Percentiles rank a stretch among this genome's conserved stretches.
These are phyloP conservation scores for Rosa rugosa DNA, from an alignment of 306 rosid genomes.

Conservation along the genomic window DNA sequence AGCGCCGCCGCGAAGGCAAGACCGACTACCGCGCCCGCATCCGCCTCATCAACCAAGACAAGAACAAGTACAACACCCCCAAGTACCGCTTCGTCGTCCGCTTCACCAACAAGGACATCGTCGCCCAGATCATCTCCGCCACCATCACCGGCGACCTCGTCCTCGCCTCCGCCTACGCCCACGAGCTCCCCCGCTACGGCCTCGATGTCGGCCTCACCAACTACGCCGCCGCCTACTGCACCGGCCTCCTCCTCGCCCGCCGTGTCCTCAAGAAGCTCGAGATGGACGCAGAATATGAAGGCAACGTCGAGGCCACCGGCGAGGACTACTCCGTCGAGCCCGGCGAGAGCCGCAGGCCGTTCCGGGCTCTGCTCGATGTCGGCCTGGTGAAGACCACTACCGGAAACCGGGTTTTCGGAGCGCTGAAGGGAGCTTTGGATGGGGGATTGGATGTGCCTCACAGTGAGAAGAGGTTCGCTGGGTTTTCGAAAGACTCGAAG, in stretches of 20 bases:
- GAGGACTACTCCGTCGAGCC: conserved; percentile 65
- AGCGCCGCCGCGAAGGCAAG: conserved; percentile 87
- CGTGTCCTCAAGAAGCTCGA: conserved; percentile 49
- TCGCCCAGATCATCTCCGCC: conserved; percentile 60
- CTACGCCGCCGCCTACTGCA: conserved; percentile 69
- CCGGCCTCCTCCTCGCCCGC: conserved; percentile 48
- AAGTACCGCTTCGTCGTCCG: conserved; percentile 69
- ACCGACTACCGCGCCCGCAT: conserved; percentile 87
- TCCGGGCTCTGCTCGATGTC: conserved; percentile 67
- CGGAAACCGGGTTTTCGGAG: conserved; percentile 56
- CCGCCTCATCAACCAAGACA: conserved; percentile 85
- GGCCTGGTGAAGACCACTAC: conserved; percentile 57
- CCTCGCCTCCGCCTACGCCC: conserved; percentile 66
- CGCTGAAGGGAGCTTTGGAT: conserved; percentile 68
- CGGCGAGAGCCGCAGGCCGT: conserved; percentile 53
- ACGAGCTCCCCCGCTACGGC: conserved; percentile 65
- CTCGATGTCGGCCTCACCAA: conserved; percentile 71
- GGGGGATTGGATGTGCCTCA: conserved; percentile 81
- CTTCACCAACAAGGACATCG: conserved; percentile 60
- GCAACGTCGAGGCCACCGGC: conserved; percentile 44
- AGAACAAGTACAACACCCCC: conserved; percentile 87
- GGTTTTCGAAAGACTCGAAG: conserved; percentile 52
- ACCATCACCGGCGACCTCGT: conserved; percentile 68
- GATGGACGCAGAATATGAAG: conserved; percentile 33
- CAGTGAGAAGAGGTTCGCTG: conserved; percentile 74